phyloP scores from a whole-genome alignment of 495 filamentous ascomycete species.

The Paragyromitra xinjiangensis region DNA sequence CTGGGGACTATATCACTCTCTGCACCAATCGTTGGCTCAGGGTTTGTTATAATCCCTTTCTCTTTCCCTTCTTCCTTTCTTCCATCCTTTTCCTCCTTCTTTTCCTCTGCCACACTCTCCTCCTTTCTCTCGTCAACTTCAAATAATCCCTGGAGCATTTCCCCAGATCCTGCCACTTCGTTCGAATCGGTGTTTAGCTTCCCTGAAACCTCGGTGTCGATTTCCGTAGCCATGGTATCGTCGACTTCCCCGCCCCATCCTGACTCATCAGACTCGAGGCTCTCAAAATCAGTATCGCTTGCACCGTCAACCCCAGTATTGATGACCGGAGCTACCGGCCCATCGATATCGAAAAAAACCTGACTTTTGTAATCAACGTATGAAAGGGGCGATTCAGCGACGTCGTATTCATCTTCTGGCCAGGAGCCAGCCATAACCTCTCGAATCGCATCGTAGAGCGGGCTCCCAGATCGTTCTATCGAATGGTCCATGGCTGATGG shows the following conservation, averaged over 20 bases:
- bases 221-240: slow-evolving; percentile 35
- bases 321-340: not conserved
- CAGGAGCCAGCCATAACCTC: slow-evolving; percentile 48
- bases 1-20: not conserved
- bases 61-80: not conserved
- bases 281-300: slow-evolving; percentile 44
- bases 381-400: slow-evolving; percentile 42
- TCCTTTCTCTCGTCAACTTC: not conserved
- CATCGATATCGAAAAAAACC: slow-evolving; percentile 21
- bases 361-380: slow-evolving; percentile 46
- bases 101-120: not conserved
- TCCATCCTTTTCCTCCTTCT: not conserved
- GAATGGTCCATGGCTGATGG: slow-evolving; percentile 27
- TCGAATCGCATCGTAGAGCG: slow-evolving; percentile 51
- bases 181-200: not conserved
- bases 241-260: slow-evolving; percentile 20
- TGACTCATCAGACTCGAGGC: slow-evolving; percentile 29
- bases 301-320: not conserved
- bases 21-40: not conserved
- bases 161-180: not conserved
- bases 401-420: slow-evolving; percentile 53
- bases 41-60: not conserved
- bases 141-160: slow-evolving; percentile 15
- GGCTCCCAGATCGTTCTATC: slow-evolving; percentile 32
- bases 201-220: not conserved